These are phyloP conservation scores for Tylopilus cervinicoccineus DNA, from an alignment of 768 basidiomycete species.

Conservation along the genomic window DNA sequence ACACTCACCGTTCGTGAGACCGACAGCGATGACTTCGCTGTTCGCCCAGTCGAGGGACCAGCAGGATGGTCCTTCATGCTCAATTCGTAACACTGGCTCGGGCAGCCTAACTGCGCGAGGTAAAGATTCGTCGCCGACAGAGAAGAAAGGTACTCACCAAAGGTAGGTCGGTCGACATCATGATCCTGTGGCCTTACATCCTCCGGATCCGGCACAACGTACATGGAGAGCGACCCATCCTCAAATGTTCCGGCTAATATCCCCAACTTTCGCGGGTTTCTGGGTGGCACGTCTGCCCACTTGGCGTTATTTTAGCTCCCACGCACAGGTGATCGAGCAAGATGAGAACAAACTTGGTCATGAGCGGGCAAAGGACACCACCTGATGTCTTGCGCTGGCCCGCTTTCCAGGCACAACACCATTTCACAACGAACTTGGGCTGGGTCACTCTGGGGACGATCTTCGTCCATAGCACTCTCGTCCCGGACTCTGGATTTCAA, in stretches of 20 bases:
- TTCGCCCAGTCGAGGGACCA: slow-evolving; percentile 90
- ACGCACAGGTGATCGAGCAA: not conserved
- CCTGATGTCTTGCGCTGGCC: slow-evolving; percentile 75
- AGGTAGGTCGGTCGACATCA: slow-evolving; percentile 38
- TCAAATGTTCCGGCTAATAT: slow-evolving; percentile 81
- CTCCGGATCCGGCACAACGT: slow-evolving; percentile 75
- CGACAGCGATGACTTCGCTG: slow-evolving; percentile 76
- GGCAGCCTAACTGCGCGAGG: slow-evolving; percentile 47
- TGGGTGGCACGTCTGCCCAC: slow-evolving; percentile 21
- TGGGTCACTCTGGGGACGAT: slow-evolving; percentile 12
- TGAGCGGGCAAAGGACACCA: slow-evolving; percentile 93
- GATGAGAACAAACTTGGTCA: slow-evolving; percentile 42
- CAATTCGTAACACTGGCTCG: slow-evolving; percentile 66
- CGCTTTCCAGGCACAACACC: slow-evolving; percentile 79
- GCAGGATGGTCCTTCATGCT: slow-evolving; percentile 71
- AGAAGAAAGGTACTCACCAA: slow-evolving; percentile 37
- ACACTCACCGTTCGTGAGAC: slow-evolving; percentile 72
- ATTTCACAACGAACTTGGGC: slow-evolving; percentile 68
- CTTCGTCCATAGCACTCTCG: slow-evolving; percentile 21
- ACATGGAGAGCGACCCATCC: slow-evolving; percentile 81
- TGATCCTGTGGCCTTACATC: slow-evolving; percentile 35
- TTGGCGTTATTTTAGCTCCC: slow-evolving; percentile 9
- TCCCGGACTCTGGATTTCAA: slow-evolving; percentile 25
- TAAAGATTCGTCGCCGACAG: not conserved
- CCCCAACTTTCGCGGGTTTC: slow-evolving; percentile 61